phyloP scores from a whole-genome alignment of 345 rosid species.

The Eucalyptus regnans region DNA sequence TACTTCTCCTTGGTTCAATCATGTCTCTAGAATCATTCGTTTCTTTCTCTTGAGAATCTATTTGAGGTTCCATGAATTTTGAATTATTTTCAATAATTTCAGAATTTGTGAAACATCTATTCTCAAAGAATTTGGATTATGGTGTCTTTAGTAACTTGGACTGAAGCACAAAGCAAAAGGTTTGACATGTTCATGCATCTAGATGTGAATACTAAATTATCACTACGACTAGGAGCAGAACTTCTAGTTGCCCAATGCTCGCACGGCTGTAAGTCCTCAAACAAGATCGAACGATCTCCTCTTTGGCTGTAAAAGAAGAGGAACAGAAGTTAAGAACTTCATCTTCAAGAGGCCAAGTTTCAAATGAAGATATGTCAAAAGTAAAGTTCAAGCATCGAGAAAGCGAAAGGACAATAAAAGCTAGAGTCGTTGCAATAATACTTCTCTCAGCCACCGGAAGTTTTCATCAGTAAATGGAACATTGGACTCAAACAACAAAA shows the following conservation, averaged over 20 bases:
- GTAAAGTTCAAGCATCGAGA: background rate
- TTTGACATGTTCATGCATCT: too few species aligned
- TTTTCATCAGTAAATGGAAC: background rate
- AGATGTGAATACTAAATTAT: too few species aligned
- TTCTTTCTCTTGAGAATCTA: too few species aligned
- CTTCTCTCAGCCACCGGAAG: background rate
- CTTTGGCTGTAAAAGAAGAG: slow-evolving; percentile 2
- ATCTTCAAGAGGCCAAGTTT: background rate
- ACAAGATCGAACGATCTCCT: background rate
- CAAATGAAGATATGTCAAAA: background rate
- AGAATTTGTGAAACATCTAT: too few species aligned
- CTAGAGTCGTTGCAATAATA: background rate
- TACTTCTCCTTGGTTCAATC: too few species aligned
- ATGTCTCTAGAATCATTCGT: too few species aligned
- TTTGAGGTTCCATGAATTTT: too few species aligned
- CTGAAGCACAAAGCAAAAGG: too few species aligned
- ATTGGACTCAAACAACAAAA: background rate
- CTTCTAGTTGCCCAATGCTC: background rate
- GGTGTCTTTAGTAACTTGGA: too few species aligned
- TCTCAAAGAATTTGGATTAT: too few species aligned
- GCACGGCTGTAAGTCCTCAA: background rate
- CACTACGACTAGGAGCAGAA: background rate
- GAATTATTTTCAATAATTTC: too few species aligned
- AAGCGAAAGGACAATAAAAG: background rate
- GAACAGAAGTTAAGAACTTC: background rate